Percentiles rank a stretch among this genome's conserved stretches.
phyloP scores from a whole-genome alignment of 129 eudicot species.

The Ambrosia artemisiifolia region DNA sequence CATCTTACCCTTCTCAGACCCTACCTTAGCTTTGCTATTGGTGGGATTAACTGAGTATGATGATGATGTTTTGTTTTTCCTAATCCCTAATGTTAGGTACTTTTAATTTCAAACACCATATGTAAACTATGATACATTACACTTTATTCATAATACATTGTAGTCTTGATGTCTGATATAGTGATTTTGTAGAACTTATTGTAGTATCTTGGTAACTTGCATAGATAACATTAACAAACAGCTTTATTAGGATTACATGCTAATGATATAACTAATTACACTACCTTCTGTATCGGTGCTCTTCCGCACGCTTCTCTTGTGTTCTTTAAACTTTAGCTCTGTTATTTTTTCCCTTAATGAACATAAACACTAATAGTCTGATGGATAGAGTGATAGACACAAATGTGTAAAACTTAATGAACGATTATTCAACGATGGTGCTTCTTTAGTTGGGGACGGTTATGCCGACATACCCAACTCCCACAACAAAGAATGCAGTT shows the following conservation, averaged over 20 bases:
- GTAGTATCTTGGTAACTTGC: slow-evolving; percentile 15
- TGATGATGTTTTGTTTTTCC: neutral
- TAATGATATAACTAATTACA: slow-evolving; percentile 10
- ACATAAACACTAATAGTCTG: slow-evolving; percentile 12
- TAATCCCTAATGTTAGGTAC: neutral
- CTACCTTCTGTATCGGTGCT: slow-evolving; percentile 11
- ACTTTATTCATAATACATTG: neutral
- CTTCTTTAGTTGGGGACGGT: slow-evolving; percentile 38
- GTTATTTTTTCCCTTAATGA: slow-evolving; percentile 2
- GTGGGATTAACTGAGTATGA: too few relatives aligned
- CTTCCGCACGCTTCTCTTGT: slow-evolving; percentile 19
- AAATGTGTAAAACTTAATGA: neutral
- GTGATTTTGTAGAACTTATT: slow-evolving; percentile 18
- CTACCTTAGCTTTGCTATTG: too few relatives aligned
- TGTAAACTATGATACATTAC: neutral
- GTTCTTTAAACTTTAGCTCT: slow-evolving; percentile 10
- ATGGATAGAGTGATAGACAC: slow-evolving; percentile 18
- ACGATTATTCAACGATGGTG: neutral
- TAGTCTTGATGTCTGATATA: slow-evolving; percentile 9
- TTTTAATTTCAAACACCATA: neutral
- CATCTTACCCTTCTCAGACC: too few relatives aligned
- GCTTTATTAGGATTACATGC: slow-evolving; percentile 16
- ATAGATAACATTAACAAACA: neutral
- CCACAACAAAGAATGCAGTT: slow-evolving; percentile 63
- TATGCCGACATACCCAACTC: slow-evolving; percentile 68